These are phyloP conservation scores for Psidium friedrichsthalianum DNA, from an alignment of 345 rosid species.

Conservation along the genomic window DNA sequence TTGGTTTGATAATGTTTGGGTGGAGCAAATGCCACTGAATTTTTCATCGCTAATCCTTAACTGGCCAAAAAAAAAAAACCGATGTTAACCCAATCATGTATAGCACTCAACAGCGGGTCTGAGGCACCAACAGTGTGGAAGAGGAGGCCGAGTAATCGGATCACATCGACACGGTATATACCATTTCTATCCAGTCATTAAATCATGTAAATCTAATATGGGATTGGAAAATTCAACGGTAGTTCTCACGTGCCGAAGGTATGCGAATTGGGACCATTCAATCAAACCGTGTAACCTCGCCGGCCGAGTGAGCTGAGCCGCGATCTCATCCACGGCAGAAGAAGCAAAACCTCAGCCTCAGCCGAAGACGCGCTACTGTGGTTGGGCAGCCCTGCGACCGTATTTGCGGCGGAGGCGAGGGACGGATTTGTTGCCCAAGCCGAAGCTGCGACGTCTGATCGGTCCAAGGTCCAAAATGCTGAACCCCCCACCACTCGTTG, in stretches of 20 bases:
- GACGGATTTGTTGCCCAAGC: neutral
- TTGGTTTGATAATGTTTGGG: neutral
- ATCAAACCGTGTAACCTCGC: neutral
- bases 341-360: neutral
- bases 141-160: neutral
- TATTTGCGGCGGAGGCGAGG: neutral
- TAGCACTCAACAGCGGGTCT: neutral
- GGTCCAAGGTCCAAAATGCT: neutral
- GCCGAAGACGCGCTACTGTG: neutral
- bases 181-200: neutral
- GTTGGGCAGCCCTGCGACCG: neutral
- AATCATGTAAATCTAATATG: neutral
- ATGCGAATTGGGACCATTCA: neutral
- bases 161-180: neutral
- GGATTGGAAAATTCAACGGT: neutral
- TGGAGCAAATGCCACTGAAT: neutral
- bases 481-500: neutral
- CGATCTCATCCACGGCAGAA: neutral
- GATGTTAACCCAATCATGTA: too few relatives aligned
- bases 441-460: neutral
- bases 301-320: neutral
- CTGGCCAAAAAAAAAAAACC: too few relatives aligned
- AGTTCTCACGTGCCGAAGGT: neutral
- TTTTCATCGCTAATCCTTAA: too few relatives aligned
- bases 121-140: neutral